Evolutionary conservation across 2,329 filamentous ascomycete species (phyloP), one percentile per base, ranked within the genome.

Genomic region (Colletotrichum higginsianum): DNA sequence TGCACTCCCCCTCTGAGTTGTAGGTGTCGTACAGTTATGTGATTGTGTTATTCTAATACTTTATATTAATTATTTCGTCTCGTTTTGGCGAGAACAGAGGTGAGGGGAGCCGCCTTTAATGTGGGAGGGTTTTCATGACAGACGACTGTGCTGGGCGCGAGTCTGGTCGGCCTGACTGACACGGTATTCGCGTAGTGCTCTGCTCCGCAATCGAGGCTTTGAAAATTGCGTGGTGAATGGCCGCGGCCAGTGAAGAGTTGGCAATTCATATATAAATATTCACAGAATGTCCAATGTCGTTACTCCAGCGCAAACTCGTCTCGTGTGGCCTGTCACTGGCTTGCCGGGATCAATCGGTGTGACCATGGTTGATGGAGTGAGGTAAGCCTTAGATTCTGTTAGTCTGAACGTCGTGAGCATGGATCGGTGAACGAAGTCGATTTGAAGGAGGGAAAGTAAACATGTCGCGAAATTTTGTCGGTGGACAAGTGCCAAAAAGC

Each of bases 41-140:
- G n/a, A n/a, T n/a, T n/a, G n/a, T n/a, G n/a, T n/a, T n/a, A n/a
- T n/a, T n/a, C n/a, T n/a, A n/a, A n/a, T n/a, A n/a, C 38, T 47
- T 44, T 21, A 38, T 50, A 16, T 30, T 50, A 49, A 49, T 26
- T 63, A 56, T 67, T 67, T 67, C 65, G 50, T 63, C 57, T 23
- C 38, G 21, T 47, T 42, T 47, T 56, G 42, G 18, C 23, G 49
- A 40, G 15, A 50, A 50, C 40, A 67, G 16, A 47, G 47, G 9
- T 13, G 47, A 12, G 21, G 23, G 38, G 47, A 42, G 30, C 42
- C n/a, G 35, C 26, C 42, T 42, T 35, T 30, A 26, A 44, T 44
- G 53, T 30, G 30, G 53, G 30, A 16, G 55, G 38, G 38, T 5
- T 42, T n/a, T 58, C 15, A 50, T 15, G 23, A 30, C 8, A 12